Base-by-base conservation (phyloP, 495 filamentous ascomycete species). In the Xylaria cubensis region DNA sequence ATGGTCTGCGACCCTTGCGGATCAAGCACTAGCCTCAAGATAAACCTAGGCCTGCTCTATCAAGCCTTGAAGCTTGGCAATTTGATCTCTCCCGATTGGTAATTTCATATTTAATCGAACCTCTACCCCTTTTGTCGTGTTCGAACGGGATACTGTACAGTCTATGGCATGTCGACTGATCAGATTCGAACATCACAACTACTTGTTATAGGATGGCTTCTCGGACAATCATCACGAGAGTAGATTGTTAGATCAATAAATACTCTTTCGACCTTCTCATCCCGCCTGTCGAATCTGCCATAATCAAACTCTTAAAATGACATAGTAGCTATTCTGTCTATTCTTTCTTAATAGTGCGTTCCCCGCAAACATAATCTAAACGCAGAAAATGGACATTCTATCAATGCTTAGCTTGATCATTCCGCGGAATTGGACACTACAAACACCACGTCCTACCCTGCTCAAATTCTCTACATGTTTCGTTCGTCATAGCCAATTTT, bases 21-120 rank as follows among this genome's bases (percentile, higher is more conserved):
- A 69, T 69, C 53, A 59, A 59, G 34, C 51, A n/a, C 67, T 61
- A 69, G 32, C 21, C 65, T 26, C 51, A n/a, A 32, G 5, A 56
- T 42, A 67, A 44, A 19, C 51, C 56, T 59, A 5, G 36, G 36
- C 17, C 1, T 36, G 2, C 34, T 59, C 39, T 58, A 7, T 41
- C 4, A 39, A 21, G 34, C 12, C 15, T 65, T 58, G 21, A 39
- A 9, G 51, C 66, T 69, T 69, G 66, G 66, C 66, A 59, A 69
- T 69, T 41, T 61, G 2, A 26, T 46, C 67, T 61, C 53, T 61
- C 67, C 67, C 67, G 67, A 69, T 69, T 69, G 67, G 67, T 61
- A 7, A 34, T 21, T n/a, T 15, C 53, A 44, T 21, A 41, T 26
- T 61, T 53, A 48, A 69, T 48, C 41, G 53, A 69, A 69, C 53